Evolutionary conservation across 2,329 filamentous ascomycete species (phyloP).

Genomic region (Diaporthe australafricana): DNA sequence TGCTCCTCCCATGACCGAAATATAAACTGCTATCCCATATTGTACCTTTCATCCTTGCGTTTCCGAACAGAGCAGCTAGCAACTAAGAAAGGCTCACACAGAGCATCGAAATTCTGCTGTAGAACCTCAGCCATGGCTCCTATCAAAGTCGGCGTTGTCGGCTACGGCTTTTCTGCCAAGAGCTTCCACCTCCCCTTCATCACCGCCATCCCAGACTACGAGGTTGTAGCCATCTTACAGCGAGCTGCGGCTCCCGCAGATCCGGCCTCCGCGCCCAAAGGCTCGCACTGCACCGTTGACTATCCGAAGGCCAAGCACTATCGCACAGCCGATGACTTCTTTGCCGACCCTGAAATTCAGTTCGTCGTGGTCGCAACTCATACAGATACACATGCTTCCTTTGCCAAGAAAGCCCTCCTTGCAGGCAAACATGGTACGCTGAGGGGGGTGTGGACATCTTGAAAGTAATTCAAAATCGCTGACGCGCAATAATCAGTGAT

Average conservation of each 20-base stretch:
- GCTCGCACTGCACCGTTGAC: slow-evolving; percentile 61
- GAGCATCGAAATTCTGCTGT: not conserved
- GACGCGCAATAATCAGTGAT: not conserved
- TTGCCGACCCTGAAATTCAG: slow-evolving; percentile 61
- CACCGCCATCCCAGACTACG: slow-evolving; percentile 56
- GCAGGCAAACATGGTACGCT: slow-evolving; percentile 2
- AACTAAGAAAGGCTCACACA: not conserved
- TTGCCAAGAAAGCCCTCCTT: slow-evolving; percentile 64
- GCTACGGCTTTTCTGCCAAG: slow-evolving; percentile 61
- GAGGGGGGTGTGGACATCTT: not conserved
- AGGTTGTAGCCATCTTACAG: slow-evolving; percentile 61
- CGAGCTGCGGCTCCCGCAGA: slow-evolving; percentile 52
- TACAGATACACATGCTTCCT: slow-evolving; percentile 66
- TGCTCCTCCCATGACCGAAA: not conserved
- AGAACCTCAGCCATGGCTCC: not conserved
- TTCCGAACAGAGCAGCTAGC: not conserved
- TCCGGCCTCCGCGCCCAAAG: slow-evolving; percentile 42
- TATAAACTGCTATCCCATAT: not conserved
- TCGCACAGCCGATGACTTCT: slow-evolving; percentile 67
- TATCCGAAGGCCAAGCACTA: slow-evolving; percentile 65
- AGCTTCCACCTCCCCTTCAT: slow-evolving; percentile 64
- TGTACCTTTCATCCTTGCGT: not conserved
- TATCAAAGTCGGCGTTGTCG: slow-evolving; percentile 61
- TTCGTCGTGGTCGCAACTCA: slow-evolving; percentile 67
- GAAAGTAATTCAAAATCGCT: not conserved